Evolutionary conservation across 148 eudicot species (phyloP).

Genomic region (Polygonum maritimum): DNA sequence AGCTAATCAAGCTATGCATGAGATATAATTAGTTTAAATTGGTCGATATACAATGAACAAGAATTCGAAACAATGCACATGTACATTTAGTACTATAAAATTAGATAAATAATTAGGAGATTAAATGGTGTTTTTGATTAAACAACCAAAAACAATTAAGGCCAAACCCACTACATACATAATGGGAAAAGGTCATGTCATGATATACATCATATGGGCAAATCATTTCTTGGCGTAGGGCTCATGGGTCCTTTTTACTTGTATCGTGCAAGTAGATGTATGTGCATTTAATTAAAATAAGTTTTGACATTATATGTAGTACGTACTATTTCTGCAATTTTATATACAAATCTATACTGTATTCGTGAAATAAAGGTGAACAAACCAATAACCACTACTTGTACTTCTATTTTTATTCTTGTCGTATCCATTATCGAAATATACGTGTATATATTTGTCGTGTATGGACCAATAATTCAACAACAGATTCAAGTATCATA

Average conservation of each 20-base stretch:
- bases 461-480: conserved; percentile 3
- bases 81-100: background rate
- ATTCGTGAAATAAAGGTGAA: background rate
- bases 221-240: conserved; percentile 5
- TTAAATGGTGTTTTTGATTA: background rate
- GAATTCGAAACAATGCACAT: background rate
- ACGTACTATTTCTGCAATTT: conserved; percentile 1
- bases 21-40: background rate
- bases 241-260: background rate
- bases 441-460: background rate
- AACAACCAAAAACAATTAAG: conserved; percentile 4
- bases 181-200: conserved; percentile 10
- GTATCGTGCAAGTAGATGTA: conserved; percentile 10
- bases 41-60: background rate
- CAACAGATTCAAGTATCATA: conserved; percentile 1
- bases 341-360: background rate
- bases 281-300: background rate
- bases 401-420: background rate
- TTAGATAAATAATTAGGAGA: background rate
- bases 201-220: conserved; percentile 9
- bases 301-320: background rate
- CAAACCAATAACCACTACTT: conserved; percentile 6
- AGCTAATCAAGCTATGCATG: background rate
- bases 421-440: background rate
- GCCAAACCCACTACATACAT: conserved; percentile 8